These are phyloP conservation scores for Leptosphaerulina australis DNA, from an alignment of 2,329 filamentous ascomycete species.

Conservation along the genomic window DNA sequence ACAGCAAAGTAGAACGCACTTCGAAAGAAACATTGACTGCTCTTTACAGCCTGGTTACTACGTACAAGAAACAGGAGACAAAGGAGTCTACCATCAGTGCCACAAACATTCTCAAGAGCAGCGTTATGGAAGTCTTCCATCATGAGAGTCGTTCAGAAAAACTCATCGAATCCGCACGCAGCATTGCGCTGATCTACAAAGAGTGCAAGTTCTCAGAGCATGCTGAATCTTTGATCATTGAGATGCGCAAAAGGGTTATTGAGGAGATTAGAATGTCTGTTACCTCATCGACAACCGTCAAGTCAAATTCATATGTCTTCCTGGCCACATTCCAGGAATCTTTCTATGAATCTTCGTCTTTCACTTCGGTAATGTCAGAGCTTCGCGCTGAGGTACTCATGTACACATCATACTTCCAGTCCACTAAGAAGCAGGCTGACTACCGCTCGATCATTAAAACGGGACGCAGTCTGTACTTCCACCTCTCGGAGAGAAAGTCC, in stretches of 20 bases:
- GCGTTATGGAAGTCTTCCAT: conserved; percentile 28
- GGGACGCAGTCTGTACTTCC: conserved; percentile 32
- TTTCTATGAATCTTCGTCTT: conserved; percentile 47
- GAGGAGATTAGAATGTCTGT: conserved; percentile 23
- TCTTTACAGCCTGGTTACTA: conserved; percentile 23
- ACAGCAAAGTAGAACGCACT: conserved; percentile 21
- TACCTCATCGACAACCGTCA: conserved; percentile 17
- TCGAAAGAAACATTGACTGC: conserved; percentile 28
- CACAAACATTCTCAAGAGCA: conserved; percentile 26
- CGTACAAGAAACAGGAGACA: conserved; percentile 33
- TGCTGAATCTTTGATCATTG: conserved; percentile 22
- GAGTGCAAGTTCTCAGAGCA: conserved; percentile 27
- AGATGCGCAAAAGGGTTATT: conserved; percentile 29
- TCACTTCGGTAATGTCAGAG: conserved; percentile 53
- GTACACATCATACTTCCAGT: conserved; percentile 37
- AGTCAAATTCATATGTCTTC: conserved; percentile 43
- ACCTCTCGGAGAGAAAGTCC: conserved; percentile 25
- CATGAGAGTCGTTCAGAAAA: conserved; percentile 26
- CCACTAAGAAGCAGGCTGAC: conserved; percentile 41
- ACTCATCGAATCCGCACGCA: conserved; percentile 29
- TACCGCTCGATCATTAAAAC: conserved; percentile 40
- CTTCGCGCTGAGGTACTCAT: conserved; percentile 43
- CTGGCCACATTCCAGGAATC: conserved; percentile 53
- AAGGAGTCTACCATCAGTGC: conserved; percentile 28
- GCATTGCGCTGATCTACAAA: conserved; percentile 29